Base-by-base conservation (phyloP, 2,329 filamentous ascomycete species). In the Calonectria hongkongensis region DNA sequence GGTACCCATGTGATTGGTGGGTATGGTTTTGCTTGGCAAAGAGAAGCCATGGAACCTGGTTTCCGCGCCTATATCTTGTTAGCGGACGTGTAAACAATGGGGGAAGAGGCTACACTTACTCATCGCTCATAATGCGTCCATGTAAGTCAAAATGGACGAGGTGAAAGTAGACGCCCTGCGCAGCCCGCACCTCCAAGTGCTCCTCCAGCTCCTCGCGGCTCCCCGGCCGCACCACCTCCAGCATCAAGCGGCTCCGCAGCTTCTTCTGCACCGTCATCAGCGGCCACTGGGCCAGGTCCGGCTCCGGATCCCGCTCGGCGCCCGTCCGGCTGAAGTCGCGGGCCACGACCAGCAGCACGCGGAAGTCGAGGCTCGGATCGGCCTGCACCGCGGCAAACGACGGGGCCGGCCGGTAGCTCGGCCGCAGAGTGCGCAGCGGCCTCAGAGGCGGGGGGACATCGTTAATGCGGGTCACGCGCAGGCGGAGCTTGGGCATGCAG, bases 141-240 rank as follows among this genome's bases (percentile, higher is more conserved):
- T 71, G 69, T 10, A 71, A 54, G n/a, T 71, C 69, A 15, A 71
- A 71, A 15, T 71, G 69, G 1, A 71, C 63, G 4, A 71, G 39
- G n/a, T 71, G 69, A 7, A 71, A 71, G 12, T 54, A 16, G n/a
- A 60, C 47, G 12, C 69, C 69, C 54, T 71, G 63, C 45, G 28
- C 15, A 2, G 63, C 54, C 27, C 69, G 69, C 54, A 67, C 33
- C 33, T 56, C 47, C 7, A 71, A 30, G 65, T 71, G 69, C 15
- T 56, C 63, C 39, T 62, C 54, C 10, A 71, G 54, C 33, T 71
- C 63, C 69, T 71, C 69, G 25, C 43, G 64, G 21, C 69, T 71
- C 15, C 69, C 69, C 15, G 69, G 69, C 8, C 69, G 69, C 69
- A 71, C 69, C 25, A 71, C 69, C 39, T 71, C 69, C 6, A 71